phyloP scores from a whole-genome alignment of 1,284 basidiomycete genomes.

The Puccinia novopanici region DNA sequence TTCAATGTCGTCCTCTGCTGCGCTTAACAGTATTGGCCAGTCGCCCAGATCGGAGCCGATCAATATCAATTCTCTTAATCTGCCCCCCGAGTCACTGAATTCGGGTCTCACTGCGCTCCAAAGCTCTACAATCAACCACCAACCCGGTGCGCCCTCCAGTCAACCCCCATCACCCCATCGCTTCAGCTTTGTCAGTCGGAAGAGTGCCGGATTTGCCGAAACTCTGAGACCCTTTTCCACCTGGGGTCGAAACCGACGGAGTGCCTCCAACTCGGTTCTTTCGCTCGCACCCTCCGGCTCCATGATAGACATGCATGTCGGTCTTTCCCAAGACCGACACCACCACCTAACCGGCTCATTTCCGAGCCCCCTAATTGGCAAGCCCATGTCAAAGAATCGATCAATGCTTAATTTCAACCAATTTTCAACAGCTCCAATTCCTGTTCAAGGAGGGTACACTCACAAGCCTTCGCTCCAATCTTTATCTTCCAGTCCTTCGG shows the following conservation, averaged over 20 bases:
- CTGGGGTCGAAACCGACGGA: conserved; percentile 51
- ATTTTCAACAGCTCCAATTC: background rate
- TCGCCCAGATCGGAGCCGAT: conserved; percentile 19
- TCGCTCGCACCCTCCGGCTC: conserved; percentile 59
- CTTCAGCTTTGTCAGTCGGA: conserved; percentile 31
- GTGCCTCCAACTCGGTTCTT: conserved; percentile 54
- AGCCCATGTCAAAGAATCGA: conserved; percentile 6
- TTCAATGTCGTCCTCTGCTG: conserved; percentile 19
- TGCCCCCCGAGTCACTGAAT: background rate
- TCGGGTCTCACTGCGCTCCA: background rate
- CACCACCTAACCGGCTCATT: background rate
- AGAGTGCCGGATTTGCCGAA: conserved; percentile 24
- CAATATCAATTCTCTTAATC: conserved; percentile 9
- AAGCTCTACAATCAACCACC: background rate
- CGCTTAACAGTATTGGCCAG: background rate
- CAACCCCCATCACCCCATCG: conserved; percentile 32
- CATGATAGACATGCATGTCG: conserved; percentile 62
- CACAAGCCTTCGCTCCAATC: conserved; percentile 12
- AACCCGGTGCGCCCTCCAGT: conserved; percentile 2
- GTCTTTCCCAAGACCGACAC: conserved; percentile 55
- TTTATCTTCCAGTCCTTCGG: conserved; percentile 1
- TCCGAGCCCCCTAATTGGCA: background rate
- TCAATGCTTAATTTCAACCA: conserved; percentile 22
- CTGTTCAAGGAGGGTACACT: background rate
- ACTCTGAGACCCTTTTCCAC: conserved; percentile 30